A percentile compares a stretch with the other conserved stretches of the same genome.
Evolutionary conservation across 2,329 filamentous ascomycete genomes (phyloP).

Genomic region (Sarocladiaceae sp.): DNA sequence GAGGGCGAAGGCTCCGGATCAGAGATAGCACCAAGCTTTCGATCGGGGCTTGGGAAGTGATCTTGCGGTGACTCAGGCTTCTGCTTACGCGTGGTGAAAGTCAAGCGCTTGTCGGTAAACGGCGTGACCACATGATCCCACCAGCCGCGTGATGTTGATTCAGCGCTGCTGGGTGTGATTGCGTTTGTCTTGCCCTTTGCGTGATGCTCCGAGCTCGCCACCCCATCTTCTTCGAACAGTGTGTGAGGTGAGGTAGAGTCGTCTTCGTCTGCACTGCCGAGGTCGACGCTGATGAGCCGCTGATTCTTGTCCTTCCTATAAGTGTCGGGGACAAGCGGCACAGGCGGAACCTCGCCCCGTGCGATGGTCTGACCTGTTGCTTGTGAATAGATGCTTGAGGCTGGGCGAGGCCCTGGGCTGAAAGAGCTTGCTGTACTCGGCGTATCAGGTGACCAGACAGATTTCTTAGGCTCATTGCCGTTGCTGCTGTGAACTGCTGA

Average conservation of each 20-base stretch:
- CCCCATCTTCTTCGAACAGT: conserved; percentile 64
- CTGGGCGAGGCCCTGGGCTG: conserved; percentile 31
- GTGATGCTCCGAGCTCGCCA: conserved; percentile 31
- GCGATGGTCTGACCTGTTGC: conserved; percentile 24
- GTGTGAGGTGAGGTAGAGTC: conserved; percentile 54
- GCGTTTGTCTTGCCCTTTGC: conserved; percentile 29
- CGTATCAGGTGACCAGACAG: conserved; percentile 56
- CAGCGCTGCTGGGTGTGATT: conserved; percentile 41
- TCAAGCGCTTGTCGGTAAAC: conserved; percentile 44
- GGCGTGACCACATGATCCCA: conserved; percentile 73
- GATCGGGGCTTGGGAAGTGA: conserved; percentile 7
- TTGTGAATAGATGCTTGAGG: conserved; percentile 59
- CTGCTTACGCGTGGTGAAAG: conserved; percentile 34
- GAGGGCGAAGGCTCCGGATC: conserved; percentile 6
- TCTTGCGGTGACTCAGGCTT: conserved; percentile 24
- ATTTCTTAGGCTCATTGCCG: conserved; percentile 25
- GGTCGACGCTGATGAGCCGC: conserved; percentile 30
- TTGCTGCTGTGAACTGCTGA: too few species aligned
- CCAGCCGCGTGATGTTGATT: conserved; percentile 61
- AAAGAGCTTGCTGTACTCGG: conserved; percentile 42
- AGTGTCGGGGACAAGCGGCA: conserved; percentile 49
- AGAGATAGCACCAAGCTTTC: conserved; percentile 3
- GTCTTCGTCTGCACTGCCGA: conserved; percentile 26
- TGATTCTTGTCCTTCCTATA: conserved; percentile 29
- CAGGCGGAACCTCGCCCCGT: conserved; percentile 44